These are phyloP conservation scores for Candida pseudofarinosa DNA, from an alignment of 805 yeast species.

Conservation along the genomic window DNA sequence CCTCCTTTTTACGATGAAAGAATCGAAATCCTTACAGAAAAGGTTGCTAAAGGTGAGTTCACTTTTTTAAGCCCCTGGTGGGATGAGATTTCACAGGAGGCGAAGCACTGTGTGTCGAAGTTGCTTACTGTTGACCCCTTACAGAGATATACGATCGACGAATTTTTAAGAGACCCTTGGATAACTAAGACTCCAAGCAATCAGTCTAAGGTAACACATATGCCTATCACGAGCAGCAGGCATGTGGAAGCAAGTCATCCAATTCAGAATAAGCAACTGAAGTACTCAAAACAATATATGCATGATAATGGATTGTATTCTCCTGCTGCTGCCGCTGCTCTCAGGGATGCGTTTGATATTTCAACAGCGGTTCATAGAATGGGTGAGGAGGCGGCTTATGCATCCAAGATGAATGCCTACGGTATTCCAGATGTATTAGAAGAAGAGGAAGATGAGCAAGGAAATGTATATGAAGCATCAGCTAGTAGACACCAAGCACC, in stretches of 20 bases:
- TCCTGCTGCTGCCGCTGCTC: slow-evolving; percentile 68
- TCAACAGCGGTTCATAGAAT: slow-evolving; percentile 81
- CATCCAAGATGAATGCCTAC: slow-evolving; percentile 12
- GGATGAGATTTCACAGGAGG: slow-evolving; percentile 72
- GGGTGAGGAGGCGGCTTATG: slow-evolving; percentile 57
- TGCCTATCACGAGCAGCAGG: background rate
- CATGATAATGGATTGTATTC: slow-evolving; percentile 41
- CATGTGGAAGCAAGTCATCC: slow-evolving; percentile 19
- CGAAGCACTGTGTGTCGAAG: slow-evolving; percentile 64
- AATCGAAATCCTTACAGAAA: slow-evolving; percentile 67
- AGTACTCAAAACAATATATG: slow-evolving; percentile 23
- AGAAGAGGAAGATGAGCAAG: slow-evolving; percentile 25
- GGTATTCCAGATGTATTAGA: slow-evolving; percentile 31
- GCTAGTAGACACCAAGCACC: background rate
- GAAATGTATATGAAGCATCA: background rate
- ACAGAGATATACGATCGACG: slow-evolving; percentile 64
- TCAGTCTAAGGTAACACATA: slow-evolving; percentile 4
- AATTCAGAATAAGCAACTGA: slow-evolving; percentile 18
- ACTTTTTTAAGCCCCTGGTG: slow-evolving; percentile 82
- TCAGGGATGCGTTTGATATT: slow-evolving; percentile 83
- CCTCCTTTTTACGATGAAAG: slow-evolving; percentile 94
- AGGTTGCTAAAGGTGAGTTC: slow-evolving; percentile 76
- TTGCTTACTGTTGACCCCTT: slow-evolving; percentile 70
- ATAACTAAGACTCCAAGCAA: slow-evolving; percentile 21
- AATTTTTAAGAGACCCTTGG: slow-evolving; percentile 77